phyloP scores from a whole-genome alignment of 805 yeast genomes.

The Jamesozyma gamospora region DNA sequence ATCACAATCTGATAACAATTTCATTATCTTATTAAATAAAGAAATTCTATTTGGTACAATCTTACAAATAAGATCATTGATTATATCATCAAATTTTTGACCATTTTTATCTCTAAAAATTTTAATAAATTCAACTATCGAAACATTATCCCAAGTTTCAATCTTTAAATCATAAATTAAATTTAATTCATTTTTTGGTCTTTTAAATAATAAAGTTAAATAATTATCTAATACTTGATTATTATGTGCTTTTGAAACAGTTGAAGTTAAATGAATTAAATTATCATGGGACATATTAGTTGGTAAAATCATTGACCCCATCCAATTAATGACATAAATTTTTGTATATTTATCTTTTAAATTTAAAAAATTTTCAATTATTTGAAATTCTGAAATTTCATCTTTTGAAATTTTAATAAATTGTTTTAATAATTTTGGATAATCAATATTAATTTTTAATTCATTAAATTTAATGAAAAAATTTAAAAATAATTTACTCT shows the following conservation, averaged over 20 bases:
- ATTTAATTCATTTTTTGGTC: conserved; percentile 1
- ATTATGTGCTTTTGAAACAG: conserved; percentile 11
- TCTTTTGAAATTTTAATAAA: conserved; percentile 6
- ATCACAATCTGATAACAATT: too few species aligned
- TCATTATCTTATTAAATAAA: too few species aligned
- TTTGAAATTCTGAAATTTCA: conserved; percentile 9
- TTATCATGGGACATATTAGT: conserved; percentile 9
- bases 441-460: neutral
- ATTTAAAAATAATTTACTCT: neutral
- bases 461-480: neutral
- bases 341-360: conserved; percentile 6
- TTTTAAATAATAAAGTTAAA: conserved; percentile 9
- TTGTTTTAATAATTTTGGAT: conserved; percentile 9
- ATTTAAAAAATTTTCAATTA: conserved; percentile 10
- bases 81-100: neutral
- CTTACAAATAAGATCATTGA: neutral
- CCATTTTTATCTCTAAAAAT: neutral
- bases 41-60: neutral
- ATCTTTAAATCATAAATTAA: conserved; percentile 7
- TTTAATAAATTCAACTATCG: conserved; percentile 7
- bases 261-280: conserved; percentile 9
- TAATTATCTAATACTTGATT: conserved; percentile 12
- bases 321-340: conserved; percentile 15
- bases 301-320: conserved; percentile 19
- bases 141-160: conserved; percentile 10